Evolutionary conservation across 306 rosid genomes (phyloP).

Genomic region (Arachis hypogaea): DNA sequence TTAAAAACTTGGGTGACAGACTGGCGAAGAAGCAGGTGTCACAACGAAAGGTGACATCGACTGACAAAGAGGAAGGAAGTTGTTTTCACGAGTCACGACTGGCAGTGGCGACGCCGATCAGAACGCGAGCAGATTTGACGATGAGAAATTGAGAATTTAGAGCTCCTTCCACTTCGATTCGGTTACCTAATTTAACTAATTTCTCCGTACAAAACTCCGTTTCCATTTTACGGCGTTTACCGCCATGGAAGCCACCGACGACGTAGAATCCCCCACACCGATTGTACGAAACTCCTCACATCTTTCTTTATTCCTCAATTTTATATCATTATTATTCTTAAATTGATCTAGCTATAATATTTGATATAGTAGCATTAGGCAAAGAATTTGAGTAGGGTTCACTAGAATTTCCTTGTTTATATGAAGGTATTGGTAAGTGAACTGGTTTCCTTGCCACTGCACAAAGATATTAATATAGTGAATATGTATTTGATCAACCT

Average conservation of each 20-base stretch:
- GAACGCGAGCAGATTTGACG: too few species aligned
- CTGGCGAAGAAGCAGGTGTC: too few species aligned
- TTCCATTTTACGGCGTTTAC: slow-evolving; percentile 34
- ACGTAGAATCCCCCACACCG: slow-evolving; percentile 46
- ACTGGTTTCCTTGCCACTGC: slow-evolving; percentile 3
- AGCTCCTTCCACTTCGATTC: not conserved
- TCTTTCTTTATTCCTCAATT: not conserved
- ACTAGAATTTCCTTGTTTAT: not conserved
- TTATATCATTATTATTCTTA: not conserved
- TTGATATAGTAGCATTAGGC: slow-evolving; percentile 3
- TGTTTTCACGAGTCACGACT: too few species aligned
- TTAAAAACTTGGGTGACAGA: too few species aligned
- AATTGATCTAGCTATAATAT: not conserved
- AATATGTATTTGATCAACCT: slow-evolving; percentile 7
- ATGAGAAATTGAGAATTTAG: too few species aligned
- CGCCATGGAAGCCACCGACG: slow-evolving; percentile 52
- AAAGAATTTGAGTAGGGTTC: not conserved
- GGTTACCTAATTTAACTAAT: not conserved
- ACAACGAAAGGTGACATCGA: too few species aligned
- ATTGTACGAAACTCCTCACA: slow-evolving; percentile 37
- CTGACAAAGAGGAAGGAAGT: too few species aligned
- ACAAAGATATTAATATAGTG: not conserved
- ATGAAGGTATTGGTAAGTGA: not conserved
- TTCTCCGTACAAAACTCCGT: slow-evolving; percentile 6
- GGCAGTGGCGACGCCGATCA: too few species aligned